A percentile compares a stretch with the other conserved stretches of the same genome.
phyloP scores from a whole-genome alignment of 176 grass and related monocot species.

The Musa troglodytarum region DNA sequence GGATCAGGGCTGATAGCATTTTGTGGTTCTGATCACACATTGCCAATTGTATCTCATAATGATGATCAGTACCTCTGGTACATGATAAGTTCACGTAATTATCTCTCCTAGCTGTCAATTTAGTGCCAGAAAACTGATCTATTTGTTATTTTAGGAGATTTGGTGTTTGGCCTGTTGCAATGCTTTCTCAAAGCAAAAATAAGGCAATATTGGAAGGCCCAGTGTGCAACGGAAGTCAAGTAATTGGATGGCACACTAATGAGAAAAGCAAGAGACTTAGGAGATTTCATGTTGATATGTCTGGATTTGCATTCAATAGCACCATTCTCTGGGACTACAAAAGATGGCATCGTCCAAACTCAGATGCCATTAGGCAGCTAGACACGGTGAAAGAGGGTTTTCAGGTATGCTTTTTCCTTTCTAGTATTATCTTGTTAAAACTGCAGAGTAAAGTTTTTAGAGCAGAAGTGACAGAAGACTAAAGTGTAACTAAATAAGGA shows the following conservation, averaged over 20 bases:
- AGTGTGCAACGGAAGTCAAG: conserved; percentile 63
- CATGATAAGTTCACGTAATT: too few relatives aligned
- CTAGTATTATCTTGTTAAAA: neutral
- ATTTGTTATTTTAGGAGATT: conserved; percentile 53
- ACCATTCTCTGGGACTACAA: conserved; percentile 90
- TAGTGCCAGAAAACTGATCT: neutral
- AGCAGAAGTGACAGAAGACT: neutral
- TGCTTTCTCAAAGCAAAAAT: conserved; percentile 46
- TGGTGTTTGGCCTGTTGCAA: conserved; percentile 86
- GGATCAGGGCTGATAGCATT: too few relatives aligned
- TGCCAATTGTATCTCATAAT: neutral
- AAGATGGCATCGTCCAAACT: conserved; percentile 55
- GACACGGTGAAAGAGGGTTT: conserved; percentile 66
- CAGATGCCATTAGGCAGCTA: conserved; percentile 75
- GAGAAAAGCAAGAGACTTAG: conserved; percentile 58
- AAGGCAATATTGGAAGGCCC: conserved; percentile 66
- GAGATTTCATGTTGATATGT: conserved; percentile 94
- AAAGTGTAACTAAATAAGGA: neutral
- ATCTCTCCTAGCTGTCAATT: neutral
- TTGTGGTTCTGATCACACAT: too few relatives aligned
- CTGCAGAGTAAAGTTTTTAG: neutral
- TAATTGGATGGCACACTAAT: conserved; percentile 85
- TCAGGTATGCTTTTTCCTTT: conserved; percentile 37
- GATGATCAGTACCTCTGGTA: neutral
- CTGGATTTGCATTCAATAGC: conserved; percentile 96